These are phyloP conservation scores for Colletotrichum euphorbiae DNA, from an alignment of 2,329 filamentous ascomycete genomes.

Conservation along the genomic window DNA sequence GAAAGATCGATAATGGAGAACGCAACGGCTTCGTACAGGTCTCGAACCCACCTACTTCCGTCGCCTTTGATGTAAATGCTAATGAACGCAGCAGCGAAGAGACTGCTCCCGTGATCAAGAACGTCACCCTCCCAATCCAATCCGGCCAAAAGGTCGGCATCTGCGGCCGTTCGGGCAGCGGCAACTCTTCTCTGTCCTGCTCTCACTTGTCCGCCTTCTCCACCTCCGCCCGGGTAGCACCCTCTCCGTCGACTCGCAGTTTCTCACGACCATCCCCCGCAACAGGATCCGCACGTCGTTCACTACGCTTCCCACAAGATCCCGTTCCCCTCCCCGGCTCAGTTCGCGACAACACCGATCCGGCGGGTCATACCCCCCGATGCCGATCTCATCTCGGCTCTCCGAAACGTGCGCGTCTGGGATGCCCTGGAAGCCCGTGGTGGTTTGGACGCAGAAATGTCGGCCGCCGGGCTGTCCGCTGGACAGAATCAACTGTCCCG, in stretches of 20 bases:
- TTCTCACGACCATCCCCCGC: constrained; percentile 54
- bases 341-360: constrained; percentile 61
- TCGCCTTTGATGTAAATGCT: constrained; percentile 37
- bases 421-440: constrained; percentile 50
- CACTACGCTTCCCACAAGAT: constrained; percentile 62
- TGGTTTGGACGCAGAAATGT: constrained; percentile 52
- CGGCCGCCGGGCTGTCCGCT: constrained; percentile 50
- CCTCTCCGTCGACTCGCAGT: constrained; percentile 58
- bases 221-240: constrained; percentile 47
- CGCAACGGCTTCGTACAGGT: constrained; percentile 46
- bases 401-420: constrained; percentile 58
- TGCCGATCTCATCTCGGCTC: constrained; percentile 53
- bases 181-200: constrained; percentile 62
- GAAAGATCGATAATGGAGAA: constrained; percentile 45
- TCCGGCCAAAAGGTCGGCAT: constrained; percentile 61
- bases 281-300: constrained; percentile 57
- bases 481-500: constrained; percentile 62
- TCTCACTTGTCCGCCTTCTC: constrained; percentile 60
- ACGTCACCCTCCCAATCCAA: constrained; percentile 42
- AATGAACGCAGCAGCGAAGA: constrained; percentile 40
- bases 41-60: too few relatives aligned
- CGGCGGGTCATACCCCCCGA: constrained; percentile 49
- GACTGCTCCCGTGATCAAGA: constrained; percentile 31
- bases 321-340: constrained; percentile 58
- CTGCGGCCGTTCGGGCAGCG: constrained; percentile 64